Percentiles rank a stretch among this genome's conserved stretches.
Conservation (phyloP, 305 asterid genomes). For the Ilex paraguariensis region DNA sequence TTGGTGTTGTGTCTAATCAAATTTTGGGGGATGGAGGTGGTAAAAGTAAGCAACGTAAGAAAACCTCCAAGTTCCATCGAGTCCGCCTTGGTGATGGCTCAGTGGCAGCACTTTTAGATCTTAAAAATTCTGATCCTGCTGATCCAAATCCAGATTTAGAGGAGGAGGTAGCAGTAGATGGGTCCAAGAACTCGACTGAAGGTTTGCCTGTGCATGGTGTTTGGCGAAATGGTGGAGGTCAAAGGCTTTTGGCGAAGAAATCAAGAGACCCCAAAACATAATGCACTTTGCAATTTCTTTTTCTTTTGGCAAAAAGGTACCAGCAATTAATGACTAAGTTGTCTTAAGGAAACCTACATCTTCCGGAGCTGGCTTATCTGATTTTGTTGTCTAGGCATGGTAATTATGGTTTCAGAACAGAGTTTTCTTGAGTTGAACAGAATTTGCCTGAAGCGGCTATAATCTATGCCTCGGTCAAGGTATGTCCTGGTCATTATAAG, state of each 20-base stretch:
- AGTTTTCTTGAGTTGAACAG: no score
- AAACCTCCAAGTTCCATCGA: slow-evolving; percentile 76
- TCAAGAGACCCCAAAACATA: slow-evolving; percentile 35
- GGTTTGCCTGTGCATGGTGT: slow-evolving; percentile 60
- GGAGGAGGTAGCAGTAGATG: slow-evolving; percentile 26
- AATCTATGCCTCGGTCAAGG: no score
- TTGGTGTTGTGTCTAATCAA: slow-evolving; percentile 33
- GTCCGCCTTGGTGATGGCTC: slow-evolving; percentile 83
- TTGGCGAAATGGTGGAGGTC: slow-evolving; percentile 89
- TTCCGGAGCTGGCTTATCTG: no score
- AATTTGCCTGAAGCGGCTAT: no score
- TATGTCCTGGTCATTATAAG: no score
- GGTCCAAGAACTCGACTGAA: slow-evolving; percentile 25
- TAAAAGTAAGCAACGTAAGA: slow-evolving; percentile 72
- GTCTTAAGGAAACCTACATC: no score
- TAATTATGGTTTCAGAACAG: no score
- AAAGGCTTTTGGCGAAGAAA: slow-evolving; percentile 49
- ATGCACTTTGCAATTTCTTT: neutral
- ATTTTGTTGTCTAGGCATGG: no score
- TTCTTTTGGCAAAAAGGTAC: no score
- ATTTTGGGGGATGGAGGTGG: slow-evolving; percentile 42
- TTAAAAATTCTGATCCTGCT: slow-evolving; percentile 37
- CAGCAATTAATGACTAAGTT: no score
- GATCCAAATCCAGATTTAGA: slow-evolving; percentile 43
- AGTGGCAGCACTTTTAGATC: slow-evolving; percentile 48